Conservation (phyloP, 208 protist genomes). For the Phytomonas sp. region DNA sequence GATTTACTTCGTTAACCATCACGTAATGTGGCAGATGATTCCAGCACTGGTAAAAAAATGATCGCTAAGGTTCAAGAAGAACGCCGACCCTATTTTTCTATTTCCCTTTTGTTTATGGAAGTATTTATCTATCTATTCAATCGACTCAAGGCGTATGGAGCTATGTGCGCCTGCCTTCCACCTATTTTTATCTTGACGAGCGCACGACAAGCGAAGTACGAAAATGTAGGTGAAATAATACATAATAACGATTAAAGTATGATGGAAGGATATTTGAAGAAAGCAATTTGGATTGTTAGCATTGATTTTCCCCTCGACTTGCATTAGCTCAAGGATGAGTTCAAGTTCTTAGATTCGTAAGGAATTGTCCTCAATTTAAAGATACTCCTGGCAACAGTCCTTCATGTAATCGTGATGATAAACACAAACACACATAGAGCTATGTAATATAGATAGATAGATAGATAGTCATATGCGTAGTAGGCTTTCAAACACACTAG, state of each 20-base stretch:
- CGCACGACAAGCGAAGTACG: neutral
- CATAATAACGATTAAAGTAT: neutral
- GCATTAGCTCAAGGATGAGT: neutral
- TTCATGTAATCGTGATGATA: neutral
- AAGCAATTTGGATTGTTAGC: neutral
- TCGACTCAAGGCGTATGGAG: neutral
- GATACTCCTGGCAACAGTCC: neutral
- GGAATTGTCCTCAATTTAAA: neutral
- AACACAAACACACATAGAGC: slow-evolving; percentile 7
- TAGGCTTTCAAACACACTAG: neutral
- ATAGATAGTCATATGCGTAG: neutral
- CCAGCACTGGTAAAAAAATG: neutral
- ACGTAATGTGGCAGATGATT: neutral
- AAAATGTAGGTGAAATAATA: neutral
- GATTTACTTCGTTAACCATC: neutral
- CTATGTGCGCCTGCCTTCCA: neutral
- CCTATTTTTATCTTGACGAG: neutral
- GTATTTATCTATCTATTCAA: neutral
- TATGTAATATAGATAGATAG: slow-evolving; percentile 12
- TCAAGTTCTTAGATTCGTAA: neutral
- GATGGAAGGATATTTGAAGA: neutral
- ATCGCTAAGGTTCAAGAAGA: neutral
- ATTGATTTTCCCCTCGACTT: neutral
- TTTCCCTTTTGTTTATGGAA: neutral
- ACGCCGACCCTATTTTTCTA: neutral